Evolutionary conservation across 2,329 filamentous ascomycete genomes (phyloP).

Genomic region (Monosporascus sp.): DNA sequence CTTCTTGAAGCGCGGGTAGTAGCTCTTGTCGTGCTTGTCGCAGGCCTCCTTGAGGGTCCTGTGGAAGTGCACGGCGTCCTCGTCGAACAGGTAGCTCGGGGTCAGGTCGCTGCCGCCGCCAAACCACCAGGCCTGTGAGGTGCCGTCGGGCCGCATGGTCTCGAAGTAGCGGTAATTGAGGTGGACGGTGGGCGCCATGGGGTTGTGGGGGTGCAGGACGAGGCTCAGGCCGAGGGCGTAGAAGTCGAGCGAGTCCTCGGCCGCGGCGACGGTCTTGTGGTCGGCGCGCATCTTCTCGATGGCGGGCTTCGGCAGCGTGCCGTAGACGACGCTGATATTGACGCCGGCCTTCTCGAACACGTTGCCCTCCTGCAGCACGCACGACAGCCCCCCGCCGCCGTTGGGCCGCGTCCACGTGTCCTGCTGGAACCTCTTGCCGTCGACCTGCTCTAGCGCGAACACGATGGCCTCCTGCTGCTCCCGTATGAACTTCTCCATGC

Average conservation of each 20-base stretch:
- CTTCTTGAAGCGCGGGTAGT: slow-evolving; percentile 92
- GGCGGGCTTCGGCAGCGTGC: slow-evolving; percentile 76
- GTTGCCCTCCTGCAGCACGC: slow-evolving; percentile 91
- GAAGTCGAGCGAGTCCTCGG: slow-evolving; percentile 74
- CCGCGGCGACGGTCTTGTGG: slow-evolving; percentile 82
- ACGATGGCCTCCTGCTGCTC: slow-evolving; percentile 88
- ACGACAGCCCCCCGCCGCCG: slow-evolving; percentile 89
- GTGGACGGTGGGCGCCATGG: slow-evolving; percentile 95
- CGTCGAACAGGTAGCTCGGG: slow-evolving; percentile 89
- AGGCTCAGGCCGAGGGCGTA: slow-evolving; percentile 92
- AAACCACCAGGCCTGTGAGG: slow-evolving; percentile 92
- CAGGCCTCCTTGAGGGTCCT: slow-evolving; percentile 86
- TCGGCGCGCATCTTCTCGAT: slow-evolving; percentile 92
- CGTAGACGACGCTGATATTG: slow-evolving; percentile 92
- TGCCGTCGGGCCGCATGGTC: slow-evolving; percentile 79
- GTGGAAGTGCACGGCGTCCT: slow-evolving; percentile 97
- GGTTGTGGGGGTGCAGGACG: slow-evolving; percentile 89
- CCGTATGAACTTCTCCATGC: slow-evolving; percentile 96
- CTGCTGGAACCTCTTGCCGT: slow-evolving; percentile 73
- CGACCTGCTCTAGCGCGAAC: slow-evolving; percentile 72
- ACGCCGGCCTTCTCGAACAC: slow-evolving; percentile 98
- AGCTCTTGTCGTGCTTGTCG: slow-evolving; percentile 85
- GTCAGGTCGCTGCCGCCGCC: slow-evolving; percentile 93
- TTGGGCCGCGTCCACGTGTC: slow-evolving; percentile 86
- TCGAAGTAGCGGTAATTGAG: slow-evolving; percentile 99